Base-by-base conservation (phyloP, 2,329 filamentous ascomycete species). In the Ophiocordyceps camponoti-leonardi region DNA sequence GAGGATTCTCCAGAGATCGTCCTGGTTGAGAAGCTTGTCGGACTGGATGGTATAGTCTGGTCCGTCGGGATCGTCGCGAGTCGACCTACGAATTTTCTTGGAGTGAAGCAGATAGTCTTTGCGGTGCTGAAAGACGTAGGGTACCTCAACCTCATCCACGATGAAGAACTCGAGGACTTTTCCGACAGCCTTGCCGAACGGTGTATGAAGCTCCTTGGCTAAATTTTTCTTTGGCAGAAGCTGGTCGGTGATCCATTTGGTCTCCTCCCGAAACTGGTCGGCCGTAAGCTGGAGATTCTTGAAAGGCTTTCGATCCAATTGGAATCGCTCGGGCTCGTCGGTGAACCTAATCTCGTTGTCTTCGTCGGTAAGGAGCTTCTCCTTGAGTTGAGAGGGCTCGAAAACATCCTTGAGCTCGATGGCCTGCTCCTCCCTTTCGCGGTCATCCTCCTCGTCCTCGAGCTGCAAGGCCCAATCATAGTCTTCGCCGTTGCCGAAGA, bases 361-460 rank as follows among this genome's bases (percentile, higher is more conserved):
- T 51, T 88, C 87, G 47, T 96, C 92, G 10, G 92, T 98, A 54
- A 98, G 76, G 61, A 96, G 83, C 65, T 86, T 90, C 65, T 98
- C 92, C 47, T 83, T 81, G 37, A 98, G 75, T 61, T 98, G 87
- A 3, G 88, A 94, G 1, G 92, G 92, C 63, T 98, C 92, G 56
- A 98, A 98, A 44, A 98, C 90, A 59, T 98, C 90, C 66, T 96
- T 95, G 50, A 98, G 75, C 62, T 95, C 86, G 40, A 96, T 77
- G 41, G 81, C 81, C 55, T 88, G 84, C 52, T 93, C 85, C 49
- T 86, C 83, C 48, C 80, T 75, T 52, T 83, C 73, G 47, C 83
- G 79, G 43, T 85, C 80, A 52, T 93, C 85, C 52, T 88, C 83
- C 44, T 87, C 81, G 42, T 92, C 84, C 61, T 96, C 88, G 56